Percentiles rank a stretch among this genome's conserved stretches.
Evolutionary conservation across 306 rosid species (phyloP).

Genomic region (Alnus glutinosa): DNA sequence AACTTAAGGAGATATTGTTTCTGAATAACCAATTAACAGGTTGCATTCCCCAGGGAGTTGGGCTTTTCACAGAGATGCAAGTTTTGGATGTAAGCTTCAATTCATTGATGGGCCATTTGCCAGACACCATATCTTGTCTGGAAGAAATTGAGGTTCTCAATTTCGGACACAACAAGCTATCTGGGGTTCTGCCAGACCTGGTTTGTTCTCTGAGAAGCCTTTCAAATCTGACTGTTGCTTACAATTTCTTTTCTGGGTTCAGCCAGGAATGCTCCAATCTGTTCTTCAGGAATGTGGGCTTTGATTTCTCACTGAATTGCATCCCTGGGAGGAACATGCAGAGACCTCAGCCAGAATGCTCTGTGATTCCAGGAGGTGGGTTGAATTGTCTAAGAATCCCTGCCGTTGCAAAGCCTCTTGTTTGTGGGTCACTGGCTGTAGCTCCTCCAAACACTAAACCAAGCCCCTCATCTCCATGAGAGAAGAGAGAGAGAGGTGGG

Average conservation of each 20-base stretch:
- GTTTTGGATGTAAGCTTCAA: slow-evolving; percentile 88
- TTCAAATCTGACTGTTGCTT: slow-evolving; percentile 76
- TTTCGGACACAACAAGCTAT: slow-evolving; percentile 79
- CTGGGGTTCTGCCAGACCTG: slow-evolving; percentile 81
- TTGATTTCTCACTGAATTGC: slow-evolving; percentile 84
- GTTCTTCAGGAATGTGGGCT: slow-evolving; percentile 64
- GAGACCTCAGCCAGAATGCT: slow-evolving; percentile 86
- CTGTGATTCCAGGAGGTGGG: slow-evolving; percentile 77
- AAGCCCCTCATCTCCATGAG: slow-evolving; percentile 53
- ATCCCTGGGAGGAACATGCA: slow-evolving; percentile 83
- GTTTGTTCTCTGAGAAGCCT: slow-evolving; percentile 70
- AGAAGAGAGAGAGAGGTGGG: slow-evolving; percentile 16
- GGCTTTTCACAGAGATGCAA: slow-evolving; percentile 80
- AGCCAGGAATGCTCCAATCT: slow-evolving; percentile 70
- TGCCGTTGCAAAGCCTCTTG: slow-evolving; percentile 63
- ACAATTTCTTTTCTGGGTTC: slow-evolving; percentile 95
- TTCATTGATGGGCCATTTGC: slow-evolving; percentile 81
- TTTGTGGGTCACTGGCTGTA: slow-evolving; percentile 53
- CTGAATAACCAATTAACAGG: slow-evolving; percentile 85
- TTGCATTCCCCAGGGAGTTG: slow-evolving; percentile 92
- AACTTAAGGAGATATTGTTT: slow-evolving; percentile 74
- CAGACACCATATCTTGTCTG: slow-evolving; percentile 86
- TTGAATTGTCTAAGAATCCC: slow-evolving; percentile 85
- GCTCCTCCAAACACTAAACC: slow-evolving; percentile 27
- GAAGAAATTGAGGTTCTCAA: slow-evolving; percentile 78